These are phyloP conservation scores for Calendula officinalis DNA, from an alignment of 129 eudicot species.

Conservation along the genomic window DNA sequence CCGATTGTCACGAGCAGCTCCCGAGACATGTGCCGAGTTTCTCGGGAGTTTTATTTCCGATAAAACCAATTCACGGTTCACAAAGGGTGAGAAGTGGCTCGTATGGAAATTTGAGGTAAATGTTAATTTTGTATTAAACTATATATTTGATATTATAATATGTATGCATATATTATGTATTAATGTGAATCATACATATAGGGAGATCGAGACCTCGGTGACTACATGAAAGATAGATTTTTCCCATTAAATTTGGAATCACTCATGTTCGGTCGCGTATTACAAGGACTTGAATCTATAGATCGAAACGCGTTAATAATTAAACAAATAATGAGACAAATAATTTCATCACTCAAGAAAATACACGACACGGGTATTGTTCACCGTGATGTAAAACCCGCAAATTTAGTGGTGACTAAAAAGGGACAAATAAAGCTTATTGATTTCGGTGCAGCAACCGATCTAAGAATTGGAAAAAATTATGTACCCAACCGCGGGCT, in stretches of 20 bases:
- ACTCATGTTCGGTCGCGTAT: slow-evolving; percentile 82
- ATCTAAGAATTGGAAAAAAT: slow-evolving; percentile 91
- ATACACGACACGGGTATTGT: slow-evolving; percentile 88
- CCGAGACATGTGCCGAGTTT: slow-evolving; percentile 94
- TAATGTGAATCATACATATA: slow-evolving; percentile 33
- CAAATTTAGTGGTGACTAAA: slow-evolving; percentile 94
- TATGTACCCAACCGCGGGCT: slow-evolving; percentile 77
- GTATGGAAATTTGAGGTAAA: slow-evolving; percentile 98
- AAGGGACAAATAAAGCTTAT: slow-evolving; percentile 91
- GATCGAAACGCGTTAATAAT: slow-evolving; percentile 85
- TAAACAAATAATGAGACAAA: slow-evolving; percentile 91
- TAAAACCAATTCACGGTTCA: slow-evolving; percentile 61
- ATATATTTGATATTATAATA: neutral
- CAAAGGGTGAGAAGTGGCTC: slow-evolving; percentile 97
- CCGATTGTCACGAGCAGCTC: slow-evolving; percentile 96
- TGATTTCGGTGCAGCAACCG: slow-evolving; percentile 97
- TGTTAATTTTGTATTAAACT: neutral
- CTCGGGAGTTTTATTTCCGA: slow-evolving; percentile 88
- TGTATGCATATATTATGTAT: slow-evolving; percentile 3
- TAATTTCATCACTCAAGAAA: slow-evolving; percentile 81
- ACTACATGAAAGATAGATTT: slow-evolving; percentile 81
- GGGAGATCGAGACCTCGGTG: slow-evolving; percentile 95
- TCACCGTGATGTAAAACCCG: slow-evolving; percentile 94
- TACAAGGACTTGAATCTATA: slow-evolving; percentile 67
- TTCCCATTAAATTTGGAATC: slow-evolving; percentile 89